phyloP scores from a whole-genome alignment of 2,329 filamentous ascomycete species.

The Sclerotinia minor region DNA sequence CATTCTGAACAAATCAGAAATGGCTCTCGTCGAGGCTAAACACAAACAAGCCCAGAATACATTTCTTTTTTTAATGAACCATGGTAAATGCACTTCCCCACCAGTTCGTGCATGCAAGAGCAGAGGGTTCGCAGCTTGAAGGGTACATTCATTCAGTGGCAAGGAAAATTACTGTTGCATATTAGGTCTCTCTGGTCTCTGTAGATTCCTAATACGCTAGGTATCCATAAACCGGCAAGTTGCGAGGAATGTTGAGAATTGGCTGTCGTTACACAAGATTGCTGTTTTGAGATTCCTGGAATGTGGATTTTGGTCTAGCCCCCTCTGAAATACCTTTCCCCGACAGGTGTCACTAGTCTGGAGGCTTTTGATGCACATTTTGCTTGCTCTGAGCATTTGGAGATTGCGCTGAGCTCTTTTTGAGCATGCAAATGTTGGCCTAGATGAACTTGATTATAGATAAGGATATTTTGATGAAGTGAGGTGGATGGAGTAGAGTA shows the following conservation, averaged over 20 bases:
- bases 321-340: conserved; percentile 2
- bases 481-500: not conserved
- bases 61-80: conserved; percentile 21
- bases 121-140: not conserved
- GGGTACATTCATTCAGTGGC: not conserved
- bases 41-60: conserved; percentile 33
- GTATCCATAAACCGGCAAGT: not conserved
- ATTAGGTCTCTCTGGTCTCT: not conserved
- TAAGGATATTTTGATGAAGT: not conserved
- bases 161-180: not conserved
- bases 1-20: conserved; percentile 9
- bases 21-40: conserved; percentile 34
- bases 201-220: not conserved
- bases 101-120: conserved; percentile 37
- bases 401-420: not conserved
- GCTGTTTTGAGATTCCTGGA: conserved; percentile 14
- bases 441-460: not conserved
- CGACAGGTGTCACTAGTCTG: not conserved
- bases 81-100: conserved; percentile 36
- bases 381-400: not conserved
- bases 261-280: not conserved
- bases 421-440: not conserved
- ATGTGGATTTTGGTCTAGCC: conserved; percentile 14
- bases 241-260: conserved; percentile 23
- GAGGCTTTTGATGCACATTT: not conserved